phyloP scores from a whole-genome alignment of 2,329 filamentous ascomycete species.

The Aspergillus sp. region DNA sequence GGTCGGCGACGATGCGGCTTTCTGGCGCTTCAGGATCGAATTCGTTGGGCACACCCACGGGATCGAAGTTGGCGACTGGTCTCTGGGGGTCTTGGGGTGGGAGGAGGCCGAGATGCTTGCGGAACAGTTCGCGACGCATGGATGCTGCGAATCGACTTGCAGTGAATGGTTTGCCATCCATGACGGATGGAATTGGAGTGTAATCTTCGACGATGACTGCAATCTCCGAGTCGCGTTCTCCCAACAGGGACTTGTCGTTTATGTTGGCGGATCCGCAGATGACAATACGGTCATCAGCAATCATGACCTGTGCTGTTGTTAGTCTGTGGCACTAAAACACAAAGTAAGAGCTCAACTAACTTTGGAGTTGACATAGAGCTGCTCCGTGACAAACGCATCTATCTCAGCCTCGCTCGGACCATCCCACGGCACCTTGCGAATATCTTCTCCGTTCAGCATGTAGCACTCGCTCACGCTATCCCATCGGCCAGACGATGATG shows the following conservation, averaged over 20 bases:
- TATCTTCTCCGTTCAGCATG: conserved; percentile 67
- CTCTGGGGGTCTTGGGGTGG: conserved; percentile 61
- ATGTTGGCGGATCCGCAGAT: conserved; percentile 84
- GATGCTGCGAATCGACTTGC: conserved; percentile 77
- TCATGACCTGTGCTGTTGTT: conserved; percentile 46
- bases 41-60: conserved; percentile 48
- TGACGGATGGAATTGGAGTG: conserved; percentile 58
- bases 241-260: conserved; percentile 83
- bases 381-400: conserved; percentile 55
- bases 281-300: conserved; percentile 76
- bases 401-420: conserved; percentile 48
- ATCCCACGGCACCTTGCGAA: conserved; percentile 56
- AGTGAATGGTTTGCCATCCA: conserved; percentile 69
- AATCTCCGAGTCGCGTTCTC: conserved; percentile 83
- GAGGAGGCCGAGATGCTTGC: conserved; percentile 80
- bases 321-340: conserved; percentile 1
- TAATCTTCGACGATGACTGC: conserved; percentile 85
- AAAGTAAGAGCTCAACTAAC: conserved; percentile 22
- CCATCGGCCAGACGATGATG: conserved; percentile 48
- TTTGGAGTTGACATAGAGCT: conserved; percentile 53
- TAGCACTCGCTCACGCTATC: conserved; percentile 73
- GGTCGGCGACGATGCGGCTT: conserved; percentile 48
- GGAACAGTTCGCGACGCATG: conserved; percentile 73
- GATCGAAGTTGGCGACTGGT: conserved; percentile 50
- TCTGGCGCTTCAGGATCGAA: conserved; percentile 47